Base-by-base conservation (phyloP, 192 early-diverging fungal genomes). In the Spizellomyces punctatus region DNA sequence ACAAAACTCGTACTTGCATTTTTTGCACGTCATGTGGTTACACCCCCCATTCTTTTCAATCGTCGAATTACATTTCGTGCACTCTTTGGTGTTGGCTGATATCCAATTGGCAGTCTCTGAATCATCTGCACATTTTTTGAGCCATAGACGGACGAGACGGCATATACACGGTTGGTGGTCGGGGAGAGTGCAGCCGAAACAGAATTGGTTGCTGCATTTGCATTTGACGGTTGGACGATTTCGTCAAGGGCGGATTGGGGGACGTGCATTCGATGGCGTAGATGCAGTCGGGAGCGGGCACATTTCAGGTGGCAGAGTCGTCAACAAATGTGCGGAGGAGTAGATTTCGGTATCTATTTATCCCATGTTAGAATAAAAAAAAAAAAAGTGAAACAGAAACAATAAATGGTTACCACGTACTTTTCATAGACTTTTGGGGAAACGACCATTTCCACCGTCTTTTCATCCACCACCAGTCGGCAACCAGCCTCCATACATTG, bases 31-130 rank as follows among this genome's bases (percentile, higher is more conserved):
- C 98, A 99, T 99, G 75, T 99, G 98, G 80, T 98, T 99, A 84
- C 98, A 99, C 8, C 98, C 98, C 58, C 98, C 98, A 78, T 99
- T 99, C 86, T 99, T 99, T 79, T 99, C 98, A 71, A 99, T 98
- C 0, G 92, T 96, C 8, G 94, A 88, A 66, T 89, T 84, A 82
- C 98, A 99, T 79, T 95, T 94, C 46, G 91, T 79, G 79, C 98
- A 99, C 76, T 98, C 96, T 78, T 98, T 96, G 8, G 82, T 83
- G 64, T 86, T 86, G 44, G 85, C 94, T 47, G 91, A 91, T 65
- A 98, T 95, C 96, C 96, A 98, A 79, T 98, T 98, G 21, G 96
- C 90, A 14, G 96, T 98, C 78, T 98, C 96, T 6, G 94, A 96
- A 75, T 99, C 98, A 81, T 99, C 96, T 64, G 86, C 90, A 79